Evolutionary conservation across 495 filamentous ascomycete species (phyloP).

Genomic region (Aspergillus biplanus): DNA sequence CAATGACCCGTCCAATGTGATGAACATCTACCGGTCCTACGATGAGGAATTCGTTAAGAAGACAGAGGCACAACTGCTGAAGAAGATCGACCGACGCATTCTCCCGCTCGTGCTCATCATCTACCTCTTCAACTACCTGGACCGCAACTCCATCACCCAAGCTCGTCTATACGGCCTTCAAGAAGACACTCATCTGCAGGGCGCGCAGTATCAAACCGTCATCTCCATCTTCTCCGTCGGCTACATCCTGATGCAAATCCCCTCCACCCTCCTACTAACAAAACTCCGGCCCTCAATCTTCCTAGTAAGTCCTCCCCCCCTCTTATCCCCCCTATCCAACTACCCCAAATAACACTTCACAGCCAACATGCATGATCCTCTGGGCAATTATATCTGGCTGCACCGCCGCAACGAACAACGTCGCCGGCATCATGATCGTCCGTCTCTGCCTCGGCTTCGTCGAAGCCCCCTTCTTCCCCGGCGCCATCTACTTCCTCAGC

Average conservation of each 20-base stretch:
- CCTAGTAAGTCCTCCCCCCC: slow-evolving; percentile 41
- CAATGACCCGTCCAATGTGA: slow-evolving; percentile 8
- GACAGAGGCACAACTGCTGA: slow-evolving; percentile 11
- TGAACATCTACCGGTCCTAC: slow-evolving; percentile 24
- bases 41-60: slow-evolving; percentile 21
- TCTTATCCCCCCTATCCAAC: too few relatives aligned
- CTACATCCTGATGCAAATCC: slow-evolving; percentile 23
- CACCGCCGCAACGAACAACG: slow-evolving; percentile 54
- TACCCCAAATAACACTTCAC: background rate
- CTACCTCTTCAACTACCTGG: slow-evolving; percentile 44
- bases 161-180: slow-evolving; percentile 56
- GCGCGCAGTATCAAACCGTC: slow-evolving; percentile 58
- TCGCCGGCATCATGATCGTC: slow-evolving; percentile 49
- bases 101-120: slow-evolving; percentile 34
- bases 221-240: slow-evolving; percentile 73
- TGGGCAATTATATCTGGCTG: slow-evolving; percentile 66
- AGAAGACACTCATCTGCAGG: slow-evolving; percentile 47
- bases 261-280: slow-evolving; percentile 39
- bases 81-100: slow-evolving; percentile 38
- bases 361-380: slow-evolving; percentile 60
- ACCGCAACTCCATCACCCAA: slow-evolving; percentile 59
- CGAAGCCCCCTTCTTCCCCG: slow-evolving; percentile 60
- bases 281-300: slow-evolving; percentile 60
- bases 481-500: slow-evolving; percentile 62
- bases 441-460: slow-evolving; percentile 59